Conservation (phyloP, 495 filamentous ascomycete genomes). For the Recurvomyces mirabilis region DNA sequence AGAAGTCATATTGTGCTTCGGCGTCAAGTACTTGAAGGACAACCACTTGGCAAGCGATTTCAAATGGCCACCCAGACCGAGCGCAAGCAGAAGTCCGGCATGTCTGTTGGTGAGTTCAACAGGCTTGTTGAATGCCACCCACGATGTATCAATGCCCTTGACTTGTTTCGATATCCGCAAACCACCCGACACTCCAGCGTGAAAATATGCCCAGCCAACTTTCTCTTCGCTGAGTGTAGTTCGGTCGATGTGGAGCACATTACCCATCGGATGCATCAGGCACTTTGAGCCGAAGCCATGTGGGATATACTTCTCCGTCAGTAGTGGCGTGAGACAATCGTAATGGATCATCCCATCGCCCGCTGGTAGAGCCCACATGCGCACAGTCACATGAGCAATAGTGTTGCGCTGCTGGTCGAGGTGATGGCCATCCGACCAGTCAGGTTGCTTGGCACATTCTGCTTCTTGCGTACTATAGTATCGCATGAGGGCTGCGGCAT, state of each 20-base stretch:
- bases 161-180: constrained; percentile 81
- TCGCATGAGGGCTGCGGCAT: constrained; percentile 68
- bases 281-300: constrained; percentile 79
- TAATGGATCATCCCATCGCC: constrained; percentile 78
- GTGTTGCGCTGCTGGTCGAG: constrained; percentile 87
- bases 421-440: constrained; percentile 75
- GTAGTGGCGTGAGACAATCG: constrained; percentile 65
- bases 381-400: constrained; percentile 68
- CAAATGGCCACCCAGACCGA: constrained; percentile 93
- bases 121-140: constrained; percentile 97
- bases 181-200: constrained; percentile 83
- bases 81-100: constrained; percentile 79
- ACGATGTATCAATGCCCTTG: constrained; percentile 91
- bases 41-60: constrained; percentile 93
- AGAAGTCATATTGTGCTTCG: constrained; percentile 97
- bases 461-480: constrained; percentile 65
- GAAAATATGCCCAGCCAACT: constrained; percentile 95
- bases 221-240: constrained; percentile 81
- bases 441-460: constrained; percentile 59
- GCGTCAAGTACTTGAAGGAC: constrained; percentile 94
- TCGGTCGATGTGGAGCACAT: constrained; percentile 78
- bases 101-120: constrained; percentile 84
- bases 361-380: constrained; percentile 76
- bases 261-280: constrained; percentile 80
- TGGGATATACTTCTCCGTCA: constrained; percentile 83